phyloP scores from a whole-genome alignment of 208 protist species.

The Leptomonas seymouri region DNA sequence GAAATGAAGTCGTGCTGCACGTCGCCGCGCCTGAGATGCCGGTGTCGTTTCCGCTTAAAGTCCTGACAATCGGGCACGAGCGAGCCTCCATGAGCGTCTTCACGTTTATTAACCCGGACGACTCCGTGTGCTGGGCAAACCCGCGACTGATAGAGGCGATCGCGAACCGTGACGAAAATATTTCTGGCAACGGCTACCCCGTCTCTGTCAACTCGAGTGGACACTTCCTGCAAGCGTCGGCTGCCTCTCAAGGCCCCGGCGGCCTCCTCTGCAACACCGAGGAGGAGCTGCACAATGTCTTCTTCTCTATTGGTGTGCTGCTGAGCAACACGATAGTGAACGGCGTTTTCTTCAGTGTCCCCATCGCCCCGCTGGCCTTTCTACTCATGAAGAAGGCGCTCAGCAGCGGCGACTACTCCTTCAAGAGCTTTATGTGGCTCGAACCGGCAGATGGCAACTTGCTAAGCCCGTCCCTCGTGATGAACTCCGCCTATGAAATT shows the following conservation, averaged over 20 bases:
- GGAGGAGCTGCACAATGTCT: constrained; percentile 40
- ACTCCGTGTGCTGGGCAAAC: constrained; percentile 51
- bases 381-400: constrained; percentile 48
- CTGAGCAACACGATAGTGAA: constrained; percentile 63
- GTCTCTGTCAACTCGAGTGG: neutral
- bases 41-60: constrained; percentile 22
- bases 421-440: constrained; percentile 45
- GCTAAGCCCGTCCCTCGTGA: constrained; percentile 38
- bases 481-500: constrained; percentile 47
- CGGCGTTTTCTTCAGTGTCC: constrained; percentile 49
- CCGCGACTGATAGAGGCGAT: constrained; percentile 40
- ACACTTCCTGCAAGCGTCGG: neutral
- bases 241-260: neutral
- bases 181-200: neutral
- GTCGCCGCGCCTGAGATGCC: constrained; percentile 28
- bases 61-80: constrained; percentile 54
- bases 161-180: neutral
- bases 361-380: constrained; percentile 57
- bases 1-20: constrained; percentile 37
- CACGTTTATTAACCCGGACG: constrained; percentile 30
- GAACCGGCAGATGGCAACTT: constrained; percentile 59
- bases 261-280: constrained; percentile 38
- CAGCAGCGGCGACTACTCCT: constrained; percentile 40
- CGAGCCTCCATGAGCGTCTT: constrained; percentile 51
- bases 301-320: constrained; percentile 51